Evolutionary conservation across 768 basidiomycete genomes (phyloP), one percentile per base, ranked within the genome.

Genomic region (Trametes cinnabarina): DNA sequence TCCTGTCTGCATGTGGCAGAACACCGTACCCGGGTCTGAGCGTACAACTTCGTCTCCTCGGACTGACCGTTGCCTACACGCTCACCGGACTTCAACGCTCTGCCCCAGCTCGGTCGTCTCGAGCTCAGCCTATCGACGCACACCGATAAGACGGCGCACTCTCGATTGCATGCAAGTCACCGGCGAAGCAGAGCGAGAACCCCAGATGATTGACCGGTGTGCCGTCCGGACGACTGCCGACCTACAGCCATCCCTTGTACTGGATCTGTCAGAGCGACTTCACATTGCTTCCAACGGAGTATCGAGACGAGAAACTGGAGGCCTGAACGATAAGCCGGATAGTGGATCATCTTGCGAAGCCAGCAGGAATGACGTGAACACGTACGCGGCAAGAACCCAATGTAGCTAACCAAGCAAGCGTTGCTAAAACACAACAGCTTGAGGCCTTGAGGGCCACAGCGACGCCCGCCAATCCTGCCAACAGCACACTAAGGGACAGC

Each of bases 281-380:
- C 52, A 46, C 32, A 19, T 34, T 20, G 42, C n/a, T n/a, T n/a
- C n/a, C 35, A 11, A 14, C 22, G 32, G n/a, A n/a, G n/a, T n/a
- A 22, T 22, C 10, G 5, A 14, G 44, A 32, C 30, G 30, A 6
- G 30, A 32, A 25, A 12, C 11, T 51, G 43, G 30, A 37, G n/a
- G 15, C 15, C 41, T 43, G 41, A 20, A 40, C 48, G 56, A 48
- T 56, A 34, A 56, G 47, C 28, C 47, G 39, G 35, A 7, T 8
- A 22, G 57, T 20, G 57, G 43, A 58, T 58, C 57, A 28, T 9
- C 35, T 22, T 15, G 15, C 34, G 50, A 58, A 58, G n/a, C 43
- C 50, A 44, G 8, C 37, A 26, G 44, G 3, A 25, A 50, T 58
- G 57, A 58, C 57, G 44, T 51, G 42, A 44, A 39, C 23, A 17